A percentile compares a stretch with the other conserved stretches of the same genome.
phyloP scores from a whole-genome alignment of 1,284 basidiomycete genomes.

The Xerocomus minutiporus region DNA sequence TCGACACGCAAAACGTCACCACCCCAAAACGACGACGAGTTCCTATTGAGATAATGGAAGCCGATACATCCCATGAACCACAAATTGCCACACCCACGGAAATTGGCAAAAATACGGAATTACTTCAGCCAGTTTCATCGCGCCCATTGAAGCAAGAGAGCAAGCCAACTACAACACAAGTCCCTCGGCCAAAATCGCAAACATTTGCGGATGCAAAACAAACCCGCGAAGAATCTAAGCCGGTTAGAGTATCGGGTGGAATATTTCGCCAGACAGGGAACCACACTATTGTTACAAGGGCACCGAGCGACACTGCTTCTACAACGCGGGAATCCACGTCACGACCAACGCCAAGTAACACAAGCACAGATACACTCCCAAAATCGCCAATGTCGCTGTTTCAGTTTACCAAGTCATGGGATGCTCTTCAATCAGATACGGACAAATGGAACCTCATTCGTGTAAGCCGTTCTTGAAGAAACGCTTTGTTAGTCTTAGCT shows the following conservation, averaged over 20 bases:
- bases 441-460: constrained; percentile 52
- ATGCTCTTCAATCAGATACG: constrained; percentile 32
- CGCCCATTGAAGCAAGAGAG: constrained; percentile 18
- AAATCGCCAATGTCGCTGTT: constrained; percentile 48
- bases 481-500: background rate
- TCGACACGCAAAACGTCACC: constrained; percentile 6
- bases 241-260: constrained; percentile 51
- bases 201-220: constrained; percentile 55
- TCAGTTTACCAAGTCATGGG: constrained; percentile 56
- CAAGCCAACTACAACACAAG: constrained; percentile 5
- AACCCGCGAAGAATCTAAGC: constrained; percentile 41
- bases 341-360: constrained; percentile 4
- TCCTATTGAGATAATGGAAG: constrained; percentile 65
- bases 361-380: constrained; percentile 4
- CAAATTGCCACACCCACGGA: background rate
- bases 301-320: constrained; percentile 3
- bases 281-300: constrained; percentile 40
- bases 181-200: constrained; percentile 21
- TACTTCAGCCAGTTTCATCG: constrained; percentile 31
- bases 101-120: constrained; percentile 2
- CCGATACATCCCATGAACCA: constrained; percentile 12
- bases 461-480: constrained; percentile 34
- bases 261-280: constrained; percentile 54
- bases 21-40: constrained; percentile 52
- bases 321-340: constrained; percentile 8